Evolutionary conservation across 805 yeast genomes (phyloP).

Genomic region (Lipomyces spencermartinsiae): DNA sequence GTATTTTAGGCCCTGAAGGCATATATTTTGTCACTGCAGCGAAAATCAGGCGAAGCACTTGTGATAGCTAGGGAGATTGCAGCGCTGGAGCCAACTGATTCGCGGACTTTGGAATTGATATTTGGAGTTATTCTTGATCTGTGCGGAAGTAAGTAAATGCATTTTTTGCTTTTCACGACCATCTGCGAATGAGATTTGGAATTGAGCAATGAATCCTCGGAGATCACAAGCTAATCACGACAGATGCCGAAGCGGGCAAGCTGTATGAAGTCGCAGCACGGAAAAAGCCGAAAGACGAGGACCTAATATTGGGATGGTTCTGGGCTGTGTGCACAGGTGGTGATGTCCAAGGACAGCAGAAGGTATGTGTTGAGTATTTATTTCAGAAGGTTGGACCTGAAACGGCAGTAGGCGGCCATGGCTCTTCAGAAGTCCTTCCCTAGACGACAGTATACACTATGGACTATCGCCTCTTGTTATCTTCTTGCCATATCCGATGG

Average conservation of each 20-base stretch:
- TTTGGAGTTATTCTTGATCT: conserved; percentile 30
- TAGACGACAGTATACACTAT: conserved; percentile 24
- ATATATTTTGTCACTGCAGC: conserved; percentile 31
- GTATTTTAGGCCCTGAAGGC: conserved; percentile 30
- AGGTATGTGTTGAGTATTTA: background rate
- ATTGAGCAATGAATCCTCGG: background rate
- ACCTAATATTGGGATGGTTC: conserved; percentile 29
- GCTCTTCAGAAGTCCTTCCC: conserved; percentile 33
- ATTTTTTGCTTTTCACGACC: background rate
- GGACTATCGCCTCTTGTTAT: conserved; percentile 30
- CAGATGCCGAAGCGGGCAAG: conserved; percentile 29
- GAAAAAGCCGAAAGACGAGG: conserved; percentile 34
- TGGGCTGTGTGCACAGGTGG: conserved; percentile 36
- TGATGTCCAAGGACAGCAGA: conserved; percentile 36
- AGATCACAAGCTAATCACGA: background rate
- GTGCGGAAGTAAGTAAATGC: conserved; percentile 27
- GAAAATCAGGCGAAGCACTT: conserved; percentile 30
- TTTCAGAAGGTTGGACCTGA: background rate
- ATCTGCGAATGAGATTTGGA: background rate
- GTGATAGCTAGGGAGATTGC: conserved; percentile 24
- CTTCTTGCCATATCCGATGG: conserved; percentile 43
- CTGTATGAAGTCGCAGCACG: conserved; percentile 33
- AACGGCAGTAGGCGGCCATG: conserved; percentile 27
- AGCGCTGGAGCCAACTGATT: conserved; percentile 22
- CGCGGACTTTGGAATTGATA: conserved; percentile 29